Conservation (phyloP, 129 eudicot genomes). For the Pulicaria dysenterica region DNA sequence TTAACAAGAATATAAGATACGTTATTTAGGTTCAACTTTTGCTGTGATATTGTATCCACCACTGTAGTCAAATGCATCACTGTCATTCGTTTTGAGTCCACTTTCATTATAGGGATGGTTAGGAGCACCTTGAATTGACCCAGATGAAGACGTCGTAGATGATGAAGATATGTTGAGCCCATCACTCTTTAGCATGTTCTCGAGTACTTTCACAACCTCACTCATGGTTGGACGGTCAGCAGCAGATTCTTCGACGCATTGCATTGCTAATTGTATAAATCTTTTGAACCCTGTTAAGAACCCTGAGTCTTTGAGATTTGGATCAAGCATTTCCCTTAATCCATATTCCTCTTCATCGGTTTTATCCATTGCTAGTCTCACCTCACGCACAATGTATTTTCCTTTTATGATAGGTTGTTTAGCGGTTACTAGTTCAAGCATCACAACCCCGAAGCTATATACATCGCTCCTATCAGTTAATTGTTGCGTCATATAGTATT, state of each 20-base stretch:
- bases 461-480: constrained; percentile 92
- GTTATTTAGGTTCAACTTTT: constrained; percentile 80
- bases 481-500: constrained; percentile 98
- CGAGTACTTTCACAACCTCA: constrained; percentile 77
- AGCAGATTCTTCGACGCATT: constrained; percentile 87
- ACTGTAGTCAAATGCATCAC: constrained; percentile 75
- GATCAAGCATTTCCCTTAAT: constrained; percentile 61
- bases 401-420: constrained; percentile 87
- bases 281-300: constrained; percentile 56
- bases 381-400: constrained; percentile 92
- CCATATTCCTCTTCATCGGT: constrained; percentile 63
- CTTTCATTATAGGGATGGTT: constrained; percentile 60
- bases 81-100: constrained; percentile 39
- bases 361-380: constrained; percentile 57
- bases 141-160: constrained; percentile 73
- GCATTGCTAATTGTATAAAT: constrained; percentile 75
- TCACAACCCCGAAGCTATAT: constrained; percentile 91
- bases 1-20: not conserved
- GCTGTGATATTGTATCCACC: constrained; percentile 71
- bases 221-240: constrained; percentile 92
- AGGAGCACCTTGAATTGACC: constrained; percentile 35
- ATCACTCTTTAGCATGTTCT: constrained; percentile 60
- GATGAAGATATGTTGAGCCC: constrained; percentile 62
- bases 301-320: constrained; percentile 42
- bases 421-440: constrained; percentile 87